Conservation (phyloP, 768 basidiomycete genomes). For the Pisolithus microcarpus region DNA sequence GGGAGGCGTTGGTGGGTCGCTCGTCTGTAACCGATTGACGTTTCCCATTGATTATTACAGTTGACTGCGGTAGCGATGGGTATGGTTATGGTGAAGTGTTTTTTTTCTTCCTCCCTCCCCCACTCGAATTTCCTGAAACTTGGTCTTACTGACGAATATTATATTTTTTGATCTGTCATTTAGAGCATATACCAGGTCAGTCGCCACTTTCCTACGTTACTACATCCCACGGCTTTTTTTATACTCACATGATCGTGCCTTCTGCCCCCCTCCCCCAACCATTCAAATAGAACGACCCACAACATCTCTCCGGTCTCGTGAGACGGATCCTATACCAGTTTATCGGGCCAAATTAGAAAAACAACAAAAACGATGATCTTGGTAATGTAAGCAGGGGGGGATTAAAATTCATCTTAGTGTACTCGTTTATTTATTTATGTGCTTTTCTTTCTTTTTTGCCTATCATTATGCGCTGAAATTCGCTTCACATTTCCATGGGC, state of each 20-base stretch:
- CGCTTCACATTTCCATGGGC: too few relatives aligned
- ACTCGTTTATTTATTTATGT: too few relatives aligned
- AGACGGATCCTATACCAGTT: constrained; percentile 81
- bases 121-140: not conserved
- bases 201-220: not conserved
- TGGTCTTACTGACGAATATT: too few relatives aligned
- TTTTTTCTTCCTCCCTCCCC: not conserved
- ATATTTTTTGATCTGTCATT: constrained; percentile 1
- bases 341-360: constrained; percentile 67
- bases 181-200: constrained; percentile 72
- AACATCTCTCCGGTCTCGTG: constrained; percentile 76
- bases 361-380: not conserved
- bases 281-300: constrained; percentile 51
- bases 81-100: constrained; percentile 73
- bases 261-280: constrained; percentile 21
- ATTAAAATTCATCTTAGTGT: too few relatives aligned
- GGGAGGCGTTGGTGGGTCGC: constrained; percentile 52
- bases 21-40: not conserved
- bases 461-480: too few relatives aligned
- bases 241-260: not conserved
- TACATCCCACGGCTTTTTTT: constrained; percentile 20
- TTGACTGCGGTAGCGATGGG: constrained; percentile 76
- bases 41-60: constrained; percentile 19
- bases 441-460: too few relatives aligned
- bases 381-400: too few relatives aligned